phyloP scores from a whole-genome alignment of 495 filamentous ascomycete genomes.

The Penicillium dipodomyicola region DNA sequence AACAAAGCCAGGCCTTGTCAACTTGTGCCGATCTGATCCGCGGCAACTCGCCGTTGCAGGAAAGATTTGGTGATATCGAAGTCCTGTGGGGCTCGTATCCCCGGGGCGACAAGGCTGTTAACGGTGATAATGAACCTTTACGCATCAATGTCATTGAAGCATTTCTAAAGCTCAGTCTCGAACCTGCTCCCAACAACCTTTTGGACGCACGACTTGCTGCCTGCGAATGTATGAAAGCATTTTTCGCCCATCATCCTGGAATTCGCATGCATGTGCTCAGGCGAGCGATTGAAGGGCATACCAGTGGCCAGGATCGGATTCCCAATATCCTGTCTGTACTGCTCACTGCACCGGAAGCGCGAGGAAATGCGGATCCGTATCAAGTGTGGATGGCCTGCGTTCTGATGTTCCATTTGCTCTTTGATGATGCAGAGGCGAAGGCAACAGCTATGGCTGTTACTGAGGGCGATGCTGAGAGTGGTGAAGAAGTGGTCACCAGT shows the following conservation, averaged over 20 bases:
- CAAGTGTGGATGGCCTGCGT: slow-evolving; percentile 87
- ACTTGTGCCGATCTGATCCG: slow-evolving; percentile 88
- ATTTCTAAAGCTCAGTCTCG: slow-evolving; percentile 82
- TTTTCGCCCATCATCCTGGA: slow-evolving; percentile 73
- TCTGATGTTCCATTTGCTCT: slow-evolving; percentile 86
- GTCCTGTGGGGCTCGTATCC: slow-evolving; percentile 38
- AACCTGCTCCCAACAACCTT: slow-evolving; percentile 57
- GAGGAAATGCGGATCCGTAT: slow-evolving; percentile 74
- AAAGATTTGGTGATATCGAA: slow-evolving; percentile 78
- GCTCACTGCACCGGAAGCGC: slow-evolving; percentile 57
- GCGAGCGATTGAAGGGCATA: slow-evolving; percentile 85
- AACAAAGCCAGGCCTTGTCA: slow-evolving; percentile 60
- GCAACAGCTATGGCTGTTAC: slow-evolving; percentile 73
- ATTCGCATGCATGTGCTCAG: slow-evolving; percentile 82
- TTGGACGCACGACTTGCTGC: slow-evolving; percentile 82
- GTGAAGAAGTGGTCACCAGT: slow-evolving; percentile 93
- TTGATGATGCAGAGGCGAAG: slow-evolving; percentile 79
- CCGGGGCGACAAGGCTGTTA: slow-evolving; percentile 30
- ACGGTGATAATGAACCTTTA: slow-evolving; percentile 45
- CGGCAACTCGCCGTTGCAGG: slow-evolving; percentile 76
- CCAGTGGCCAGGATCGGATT: slow-evolving; percentile 72
- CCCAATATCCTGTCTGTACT: slow-evolving; percentile 90
- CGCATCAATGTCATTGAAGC: slow-evolving; percentile 90
- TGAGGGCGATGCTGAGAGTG: slow-evolving; percentile 84
- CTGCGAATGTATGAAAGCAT: slow-evolving; percentile 87